Evolutionary conservation across 192 early-diverging fungal genomes (phyloP).

Genomic region (Gryganskiella cystojenkinii): DNA sequence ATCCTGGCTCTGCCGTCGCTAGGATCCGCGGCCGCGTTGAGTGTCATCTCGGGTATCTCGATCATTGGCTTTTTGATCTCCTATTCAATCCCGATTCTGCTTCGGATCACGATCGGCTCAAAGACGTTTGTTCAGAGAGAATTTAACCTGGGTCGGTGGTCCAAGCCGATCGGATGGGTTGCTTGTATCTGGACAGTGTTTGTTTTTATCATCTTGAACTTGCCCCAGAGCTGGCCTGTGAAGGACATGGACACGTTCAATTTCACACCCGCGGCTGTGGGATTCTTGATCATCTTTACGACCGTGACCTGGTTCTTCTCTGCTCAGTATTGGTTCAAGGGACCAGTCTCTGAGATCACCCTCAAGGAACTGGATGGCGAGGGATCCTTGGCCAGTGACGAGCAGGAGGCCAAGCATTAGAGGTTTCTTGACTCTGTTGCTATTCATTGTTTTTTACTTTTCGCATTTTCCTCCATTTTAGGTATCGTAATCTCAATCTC

Average conservation of each 20-base stretch:
- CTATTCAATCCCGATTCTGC: constrained; percentile 53
- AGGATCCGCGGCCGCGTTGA: constrained; percentile 51
- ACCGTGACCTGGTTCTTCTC: constrained; percentile 51
- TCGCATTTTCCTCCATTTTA: not conserved
- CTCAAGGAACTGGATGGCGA: constrained; percentile 36
- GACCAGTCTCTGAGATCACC: constrained; percentile 50
- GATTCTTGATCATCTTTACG: constrained; percentile 50
- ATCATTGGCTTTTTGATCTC: constrained; percentile 55
- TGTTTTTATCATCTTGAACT: constrained; percentile 55
- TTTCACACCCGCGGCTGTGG: constrained; percentile 54
- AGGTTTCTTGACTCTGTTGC: not conserved
- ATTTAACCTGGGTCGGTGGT: constrained; percentile 54
- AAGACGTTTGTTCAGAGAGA: constrained; percentile 52
- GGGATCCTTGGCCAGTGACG: constrained; percentile 4
- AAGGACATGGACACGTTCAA: constrained; percentile 47
- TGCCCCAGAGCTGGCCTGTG: constrained; percentile 55
- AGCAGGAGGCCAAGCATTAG: constrained; percentile 11
- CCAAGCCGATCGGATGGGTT: constrained; percentile 49
- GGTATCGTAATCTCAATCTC: too few relatives aligned
- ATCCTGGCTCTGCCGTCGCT: constrained; percentile 51
- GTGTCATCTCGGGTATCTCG: constrained; percentile 54
- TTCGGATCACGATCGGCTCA: constrained; percentile 50
- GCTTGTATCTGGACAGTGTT: constrained; percentile 56
- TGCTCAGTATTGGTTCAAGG: constrained; percentile 54
- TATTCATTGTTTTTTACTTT: not conserved